Percentiles rank a stretch among this genome's conserved stretches.
These are phyloP conservation scores for Boletus edulis DNA, from an alignment of 768 basidiomycete genomes.

Conservation along the genomic window DNA sequence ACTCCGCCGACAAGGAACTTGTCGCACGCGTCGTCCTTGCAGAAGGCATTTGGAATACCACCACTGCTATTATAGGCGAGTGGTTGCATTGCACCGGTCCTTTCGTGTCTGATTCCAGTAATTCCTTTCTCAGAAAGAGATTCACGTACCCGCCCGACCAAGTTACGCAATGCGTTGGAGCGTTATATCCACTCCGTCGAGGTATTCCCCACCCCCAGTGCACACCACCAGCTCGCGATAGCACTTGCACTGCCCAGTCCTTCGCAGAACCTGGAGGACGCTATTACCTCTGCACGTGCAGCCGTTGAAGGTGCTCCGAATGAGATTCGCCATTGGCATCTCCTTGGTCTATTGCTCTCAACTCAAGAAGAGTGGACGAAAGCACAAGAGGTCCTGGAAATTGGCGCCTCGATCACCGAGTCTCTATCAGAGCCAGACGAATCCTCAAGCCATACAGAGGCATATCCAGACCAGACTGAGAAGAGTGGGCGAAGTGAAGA, in stretches of 20 bases:
- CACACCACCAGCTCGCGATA: slow-evolving; percentile 79
- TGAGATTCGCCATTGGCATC: slow-evolving; percentile 83
- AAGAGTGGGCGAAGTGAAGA: not conserved
- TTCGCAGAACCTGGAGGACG: slow-evolving; percentile 61
- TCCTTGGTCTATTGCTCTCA: slow-evolving; percentile 79
- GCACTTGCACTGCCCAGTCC: slow-evolving; percentile 65
- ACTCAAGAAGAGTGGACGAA: slow-evolving; percentile 77
- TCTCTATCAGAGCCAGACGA: slow-evolving; percentile 35
- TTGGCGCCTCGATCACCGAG: slow-evolving; percentile 64
- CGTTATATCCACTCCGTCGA: slow-evolving; percentile 50
- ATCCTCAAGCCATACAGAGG: slow-evolving; percentile 24
- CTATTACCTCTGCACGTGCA: slow-evolving; percentile 61
- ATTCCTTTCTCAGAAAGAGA: slow-evolving; percentile 54
- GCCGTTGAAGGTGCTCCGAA: slow-evolving; percentile 70
- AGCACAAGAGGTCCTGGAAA: slow-evolving; percentile 72
- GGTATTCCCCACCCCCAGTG: slow-evolving; percentile 49
- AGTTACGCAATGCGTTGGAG: slow-evolving; percentile 55
- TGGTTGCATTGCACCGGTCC: not conserved
- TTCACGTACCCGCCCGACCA: slow-evolving; percentile 53
- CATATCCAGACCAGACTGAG: slow-evolving; percentile 8
- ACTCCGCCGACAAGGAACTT: slow-evolving; percentile 47
- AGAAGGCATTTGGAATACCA: slow-evolving; percentile 69
- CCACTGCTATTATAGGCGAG: slow-evolving; percentile 70
- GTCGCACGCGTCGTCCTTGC: slow-evolving; percentile 61
- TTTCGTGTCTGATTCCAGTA: not conserved